Conservation (phyloP, 768 basidiomycete species). For the Mycena olivaceomarginata region DNA sequence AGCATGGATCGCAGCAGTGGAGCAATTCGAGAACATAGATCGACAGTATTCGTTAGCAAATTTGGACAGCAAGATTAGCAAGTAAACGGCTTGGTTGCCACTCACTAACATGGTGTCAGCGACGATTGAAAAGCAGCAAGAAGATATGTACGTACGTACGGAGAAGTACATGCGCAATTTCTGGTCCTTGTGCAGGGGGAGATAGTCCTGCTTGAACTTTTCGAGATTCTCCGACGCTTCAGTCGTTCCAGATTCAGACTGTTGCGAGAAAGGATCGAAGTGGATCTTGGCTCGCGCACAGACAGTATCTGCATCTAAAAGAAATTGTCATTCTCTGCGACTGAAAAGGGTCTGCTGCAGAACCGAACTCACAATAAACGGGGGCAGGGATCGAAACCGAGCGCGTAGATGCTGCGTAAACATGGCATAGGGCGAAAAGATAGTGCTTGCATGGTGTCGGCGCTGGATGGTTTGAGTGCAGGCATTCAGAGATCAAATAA, state of each 20-base stretch:
- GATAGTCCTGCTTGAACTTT: constrained; percentile 70
- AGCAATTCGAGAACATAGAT: too few relatives aligned
- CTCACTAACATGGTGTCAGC: neutral
- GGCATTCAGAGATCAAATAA: neutral
- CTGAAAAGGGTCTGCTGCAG: too few relatives aligned
- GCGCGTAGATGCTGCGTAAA: constrained; percentile 87
- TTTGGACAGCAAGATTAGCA: neutral
- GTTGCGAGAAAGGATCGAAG: constrained; percentile 68
- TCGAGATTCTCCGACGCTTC: constrained; percentile 64
- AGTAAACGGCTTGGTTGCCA: neutral
- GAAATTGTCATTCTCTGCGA: neutral
- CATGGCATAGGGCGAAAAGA: constrained; percentile 86
- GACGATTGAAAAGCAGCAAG: too few relatives aligned
- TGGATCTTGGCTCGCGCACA: constrained; percentile 79
- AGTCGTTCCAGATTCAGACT: constrained; percentile 59
- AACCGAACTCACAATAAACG: constrained; percentile 79
- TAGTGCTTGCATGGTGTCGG: constrained; percentile 81
- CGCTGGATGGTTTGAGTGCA: constrained; percentile 55
- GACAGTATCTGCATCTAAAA: constrained; percentile 85
- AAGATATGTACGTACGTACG: constrained; percentile 22
- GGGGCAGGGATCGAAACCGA: constrained; percentile 92
- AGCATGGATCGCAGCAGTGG: too few relatives aligned
- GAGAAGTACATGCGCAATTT: constrained; percentile 62
- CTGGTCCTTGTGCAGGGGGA: constrained; percentile 64
- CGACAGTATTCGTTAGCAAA: neutral